These are phyloP conservation scores for Eutrema salsugineum DNA, from an alignment of 441 rosid genomes.

Conservation along the genomic window DNA sequence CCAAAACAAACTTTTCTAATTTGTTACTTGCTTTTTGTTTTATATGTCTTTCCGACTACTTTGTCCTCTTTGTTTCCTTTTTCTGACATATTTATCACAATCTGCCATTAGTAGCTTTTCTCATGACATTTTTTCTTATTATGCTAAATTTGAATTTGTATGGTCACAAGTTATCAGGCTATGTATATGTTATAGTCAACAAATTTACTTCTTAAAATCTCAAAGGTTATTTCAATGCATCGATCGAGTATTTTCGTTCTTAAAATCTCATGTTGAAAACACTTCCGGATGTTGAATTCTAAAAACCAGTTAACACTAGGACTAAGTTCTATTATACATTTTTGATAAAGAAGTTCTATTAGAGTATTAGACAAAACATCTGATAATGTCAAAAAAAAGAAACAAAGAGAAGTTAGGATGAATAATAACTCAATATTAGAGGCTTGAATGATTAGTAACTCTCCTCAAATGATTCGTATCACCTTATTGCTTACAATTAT, in stretches of 20 bases:
- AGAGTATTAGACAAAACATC: background rate
- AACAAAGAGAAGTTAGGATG: too few relatives aligned
- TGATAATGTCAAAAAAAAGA: background rate
- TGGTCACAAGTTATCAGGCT: background rate
- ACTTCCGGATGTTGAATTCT: too few relatives aligned
- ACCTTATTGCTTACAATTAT: too few relatives aligned
- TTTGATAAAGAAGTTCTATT: too few relatives aligned
- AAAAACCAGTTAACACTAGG: background rate
- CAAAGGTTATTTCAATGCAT: background rate
- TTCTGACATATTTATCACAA: conserved; percentile 30
- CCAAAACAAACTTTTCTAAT: conserved; percentile 24
- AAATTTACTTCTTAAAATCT: background rate
- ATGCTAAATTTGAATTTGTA: background rate
- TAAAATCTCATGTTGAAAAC: too few relatives aligned
- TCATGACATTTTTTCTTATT: background rate
- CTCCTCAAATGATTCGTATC: too few relatives aligned
- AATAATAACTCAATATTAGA: background rate
- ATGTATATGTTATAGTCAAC: background rate
- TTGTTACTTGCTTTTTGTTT: conserved; percentile 27
- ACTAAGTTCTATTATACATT: too few relatives aligned
- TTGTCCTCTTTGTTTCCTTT: conserved; percentile 28
- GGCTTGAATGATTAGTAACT: background rate
- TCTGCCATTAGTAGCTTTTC: background rate
- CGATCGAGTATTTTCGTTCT: background rate
- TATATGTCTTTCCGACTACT: conserved; percentile 9